Evolutionary conservation across 352 stramenopile species (phyloP), one percentile per base, ranked within the genome.

Genomic region (Halophytophthora batemanensis): DNA sequence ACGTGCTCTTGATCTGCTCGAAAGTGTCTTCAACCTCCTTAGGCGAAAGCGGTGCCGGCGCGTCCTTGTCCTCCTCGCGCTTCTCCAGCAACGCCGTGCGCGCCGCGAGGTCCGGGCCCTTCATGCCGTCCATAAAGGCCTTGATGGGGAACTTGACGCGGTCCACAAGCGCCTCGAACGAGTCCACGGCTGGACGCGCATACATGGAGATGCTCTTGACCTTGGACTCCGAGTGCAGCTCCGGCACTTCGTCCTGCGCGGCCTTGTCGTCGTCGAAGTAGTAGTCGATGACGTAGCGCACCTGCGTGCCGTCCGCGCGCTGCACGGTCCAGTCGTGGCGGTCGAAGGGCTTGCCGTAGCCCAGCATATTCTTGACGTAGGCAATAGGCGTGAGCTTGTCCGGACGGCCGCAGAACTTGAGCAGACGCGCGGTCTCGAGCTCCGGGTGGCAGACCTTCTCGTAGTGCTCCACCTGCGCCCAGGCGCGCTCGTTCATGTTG

Each of bases 401-500:
- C 0, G 98, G 98, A 29, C 96, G 78, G 0, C 98, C 98, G 50
- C 87, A 85, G 64, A 99, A 99, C 61, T 97, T 97, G 34, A 98
- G 82, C 54, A 99, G 75, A 62, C 97, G 97, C 1, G 96, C 87
- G 11, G 68, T 64, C 19, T 71, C 36, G 12, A 72, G 56, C 8
- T 90, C 78, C 6, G 83, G 86, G 46, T 94, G 78, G 43, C 80
- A 96, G 11, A 85, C 69, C 47, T 90, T 83, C 59, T 99, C 98
- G 94, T 98, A 99, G 66, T 98, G 84, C 59, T 98, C 80, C 14
- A 99, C 87, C 61, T 98, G 83, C 5, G 74, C 70, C 97, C 97
- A 99, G 5, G 96, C 98, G 34, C 87, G 88, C 73, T 99, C 97
- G 78, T 99, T 99, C 97, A 99, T 99, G 72, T 98, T 98, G 82